Evolutionary conservation across 1,284 basidiomycete species (phyloP), one percentile per base, ranked within the genome.

Genomic region (Cryptococcus jaspeensis): DNA sequence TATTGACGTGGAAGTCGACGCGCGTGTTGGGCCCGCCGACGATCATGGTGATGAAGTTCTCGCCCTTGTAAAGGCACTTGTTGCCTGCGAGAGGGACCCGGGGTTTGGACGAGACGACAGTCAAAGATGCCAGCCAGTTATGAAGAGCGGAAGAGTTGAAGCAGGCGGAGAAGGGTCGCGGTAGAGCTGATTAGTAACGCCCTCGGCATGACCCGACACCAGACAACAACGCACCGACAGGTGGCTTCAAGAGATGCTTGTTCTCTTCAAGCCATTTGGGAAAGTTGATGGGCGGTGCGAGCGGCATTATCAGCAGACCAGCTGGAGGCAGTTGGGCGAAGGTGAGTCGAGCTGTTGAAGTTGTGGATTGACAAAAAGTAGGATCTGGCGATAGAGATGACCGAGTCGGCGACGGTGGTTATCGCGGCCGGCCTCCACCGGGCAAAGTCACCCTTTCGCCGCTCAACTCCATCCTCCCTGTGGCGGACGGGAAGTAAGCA

Each of bases 1-100:
- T 86, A 74, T 96, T 96, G 49, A 95, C 80, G 76, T 96, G 92
- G 71, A 91, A 96, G 74, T 97, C 92, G 57, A 88, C 89, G 47
- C 92, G 81, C 71, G 90, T 85, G 73, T 97, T 97, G 0, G 92
- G 93, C 0, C 92, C 93, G 15, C 93, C 93, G 22, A 96, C 86
- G 12, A 84, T 89, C 93, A 96, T 96, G 41, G 92, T 85, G 49
- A 89, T 84, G 69, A 89, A 92, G 73, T 95, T 91, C 38, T 83
- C 81, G 50, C 90, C 90, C 53, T 85, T 83, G 76, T 93, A 94
- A 53, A 95, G 76, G 75, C 89, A 93, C 68, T 87, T 92, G 72
- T 93, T 93, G 76, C 90, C 76, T 77, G 58, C 35, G n/a, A 28
- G 3, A 41, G 22, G 36, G 47, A 3, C 20, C 20, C 5, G 8